Base-by-base conservation (phyloP, 208 protist species). In the Wallacemonas rigidus region DNA sequence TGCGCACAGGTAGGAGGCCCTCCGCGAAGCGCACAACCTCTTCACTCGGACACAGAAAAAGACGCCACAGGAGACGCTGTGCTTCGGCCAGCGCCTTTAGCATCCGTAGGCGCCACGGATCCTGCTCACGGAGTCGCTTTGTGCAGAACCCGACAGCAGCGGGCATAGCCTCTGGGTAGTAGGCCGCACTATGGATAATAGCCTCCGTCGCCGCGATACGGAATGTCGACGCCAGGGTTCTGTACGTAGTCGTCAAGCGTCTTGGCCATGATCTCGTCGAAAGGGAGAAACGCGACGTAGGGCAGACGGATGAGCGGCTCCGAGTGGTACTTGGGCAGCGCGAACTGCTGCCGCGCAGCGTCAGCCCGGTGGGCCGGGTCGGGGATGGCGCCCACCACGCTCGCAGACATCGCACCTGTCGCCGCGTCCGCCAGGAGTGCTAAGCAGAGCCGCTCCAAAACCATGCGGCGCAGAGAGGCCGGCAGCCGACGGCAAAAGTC, bases 71-170 rank as follows among this genome's bases (percentile, higher is more conserved):
- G 5, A 81, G 17, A 2, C 15, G 35, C 56, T 81, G 76, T 36
- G 71, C 72, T 3, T 17, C 9, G 35, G 17, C 26, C 38, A 64
- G 75, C 4, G 68, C 75, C 2, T 41, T 7, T 11, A 72, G 72
- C 69, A 84, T 73, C 12, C 44, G 8, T 2, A 1, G 4, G 7
- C 60, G 62, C 71, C 75, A 84, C 41, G 57, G 53, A 55, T 84
- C 79, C 57, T 84, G 75, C 61, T 84, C 79, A 0, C 80, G 76
- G 1, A 44, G 57, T 1, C 79, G 79, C 54, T 71, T 53, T 2
- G 61, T 45, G 63, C 79, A 84, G 54, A 73, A 84, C 11, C 63
- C 71, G 1, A 84, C 67, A 7, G 67, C 68, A 2, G 45, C 71
- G 9, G 26, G 48, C 12, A 84, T 43, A 40, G 71, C 57, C 48